Evolutionary conservation across 2,329 filamentous ascomycete species (phyloP), one percentile per base, ranked within the genome.

Genomic region (Colletotrichum sansevieriae): DNA sequence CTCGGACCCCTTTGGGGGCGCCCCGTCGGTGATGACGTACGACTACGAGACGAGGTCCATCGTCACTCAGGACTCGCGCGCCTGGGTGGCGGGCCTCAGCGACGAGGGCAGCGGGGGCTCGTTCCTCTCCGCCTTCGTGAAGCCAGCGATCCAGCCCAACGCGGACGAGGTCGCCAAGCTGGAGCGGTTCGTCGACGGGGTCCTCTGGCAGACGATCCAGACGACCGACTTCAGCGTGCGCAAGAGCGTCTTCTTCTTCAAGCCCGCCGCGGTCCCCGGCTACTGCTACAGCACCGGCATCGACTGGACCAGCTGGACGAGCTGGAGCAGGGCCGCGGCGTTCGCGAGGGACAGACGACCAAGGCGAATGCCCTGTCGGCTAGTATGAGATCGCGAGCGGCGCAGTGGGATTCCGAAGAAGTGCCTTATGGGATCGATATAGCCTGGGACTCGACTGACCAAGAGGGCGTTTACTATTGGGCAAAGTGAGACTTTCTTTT

Each of bases 401-500:
- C 18, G 18, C 18, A 18, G 18, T 18, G 88, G 87, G 74, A 84
- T 18, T 76, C 76, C 0, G 76, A 84, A 60, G 79, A 81, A 15
- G 83, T 85, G 8, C 88, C 88, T 0, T 90, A 83, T 67, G 87
- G 87, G 0, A 88, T 85, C 58, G 88, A 90, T 74, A 87, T 88
- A 85, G 83, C 86, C 0, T 90, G 88, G 87, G 87, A 90, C 68
- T 88, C 84, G 0, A 90, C 87, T 0, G 87, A 85, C 0, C 87
- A 90, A 71, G 87, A 90, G 73, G 87, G 87, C 0, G 84, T 89
- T 0, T 89, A 87, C 68, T 86, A 87, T 65, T 89, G 87, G 87
- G 78, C 82, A 3, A 84, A 82, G 81, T 82, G 71, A 75, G 76
- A 70, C 20, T 25, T 1, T 3, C 2, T 20, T 3, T 2, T 20